phyloP scores from a whole-genome alignment of 768 basidiomycete species.

The Pleurotus sapidus region DNA sequence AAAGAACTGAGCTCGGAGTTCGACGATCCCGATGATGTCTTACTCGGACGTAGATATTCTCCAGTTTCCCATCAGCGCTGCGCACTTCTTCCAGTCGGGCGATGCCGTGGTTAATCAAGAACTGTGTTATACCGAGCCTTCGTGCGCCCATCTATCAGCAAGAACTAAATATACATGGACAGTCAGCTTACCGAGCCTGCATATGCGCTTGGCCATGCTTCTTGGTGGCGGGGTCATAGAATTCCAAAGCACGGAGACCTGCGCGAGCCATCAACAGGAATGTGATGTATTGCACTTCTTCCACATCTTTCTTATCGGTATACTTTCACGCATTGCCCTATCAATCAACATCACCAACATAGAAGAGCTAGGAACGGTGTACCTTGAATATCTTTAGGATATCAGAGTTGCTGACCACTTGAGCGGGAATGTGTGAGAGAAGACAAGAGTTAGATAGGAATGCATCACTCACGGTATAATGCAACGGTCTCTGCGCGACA shows the following conservation, averaged over 20 bases:
- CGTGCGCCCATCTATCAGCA: too few relatives aligned
- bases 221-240: constrained; percentile 73
- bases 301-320: constrained; percentile 59
- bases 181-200: constrained; percentile 69
- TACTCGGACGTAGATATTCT: constrained; percentile 70
- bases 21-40: constrained; percentile 16
- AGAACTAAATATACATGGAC: too few relatives aligned
- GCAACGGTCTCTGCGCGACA: constrained; percentile 90
- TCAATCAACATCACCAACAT: background rate
- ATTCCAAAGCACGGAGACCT: constrained; percentile 77
- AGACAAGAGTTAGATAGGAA: constrained; percentile 3
- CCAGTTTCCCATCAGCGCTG: constrained; percentile 51
- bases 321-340: constrained; percentile 43
- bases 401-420: constrained; percentile 71
- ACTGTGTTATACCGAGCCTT: constrained; percentile 81
- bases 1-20: background rate
- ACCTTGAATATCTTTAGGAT: constrained; percentile 84
- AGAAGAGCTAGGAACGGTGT: constrained; percentile 1
- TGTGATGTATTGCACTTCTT: constrained; percentile 78
- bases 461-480: constrained; percentile 57
- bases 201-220: constrained; percentile 91
- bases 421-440: constrained; percentile 1
- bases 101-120: constrained; percentile 69
- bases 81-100: constrained; percentile 69
- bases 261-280: constrained; percentile 87